Conservation (phyloP, 192 early-diverging fungal species). For the Kappamyces sp. region DNA sequence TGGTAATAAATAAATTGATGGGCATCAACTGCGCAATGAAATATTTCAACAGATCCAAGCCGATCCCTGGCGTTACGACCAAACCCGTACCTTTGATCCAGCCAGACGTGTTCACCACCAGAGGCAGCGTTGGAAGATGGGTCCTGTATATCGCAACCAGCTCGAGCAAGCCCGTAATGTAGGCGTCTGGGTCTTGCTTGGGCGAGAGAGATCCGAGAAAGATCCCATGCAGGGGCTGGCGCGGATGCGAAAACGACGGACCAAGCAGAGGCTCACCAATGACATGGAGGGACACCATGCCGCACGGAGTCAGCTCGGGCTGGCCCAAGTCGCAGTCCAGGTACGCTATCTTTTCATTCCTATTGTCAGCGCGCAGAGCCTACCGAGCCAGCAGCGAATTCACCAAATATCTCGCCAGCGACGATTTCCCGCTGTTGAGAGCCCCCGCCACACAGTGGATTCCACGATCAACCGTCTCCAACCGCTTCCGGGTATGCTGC, state of each 20-base stretch:
- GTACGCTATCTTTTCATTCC: constrained; percentile 67
- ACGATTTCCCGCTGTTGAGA: constrained; percentile 87
- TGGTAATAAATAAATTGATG: constrained; percentile 49
- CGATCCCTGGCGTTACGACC: constrained; percentile 49
- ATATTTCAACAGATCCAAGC: constrained; percentile 73
- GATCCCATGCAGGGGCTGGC: constrained; percentile 66
- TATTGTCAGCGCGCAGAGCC: constrained; percentile 22
- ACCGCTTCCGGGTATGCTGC: no score
- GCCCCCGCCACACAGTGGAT: no score
- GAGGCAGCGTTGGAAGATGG: constrained; percentile 52
- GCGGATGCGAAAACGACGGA: neutral
- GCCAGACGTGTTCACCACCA: constrained; percentile 94
- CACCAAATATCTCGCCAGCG: constrained; percentile 66
- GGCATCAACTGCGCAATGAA: constrained; percentile 57
- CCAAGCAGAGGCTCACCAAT: constrained; percentile 63
- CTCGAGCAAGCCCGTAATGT: constrained; percentile 59
- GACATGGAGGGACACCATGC: constrained; percentile 73
- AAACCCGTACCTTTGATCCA: constrained; percentile 73
- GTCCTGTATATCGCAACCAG: constrained; percentile 55
- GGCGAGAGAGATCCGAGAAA: constrained; percentile 71
- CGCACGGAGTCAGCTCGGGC: constrained; percentile 77
- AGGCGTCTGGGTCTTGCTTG: constrained; percentile 75
- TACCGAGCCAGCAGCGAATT: constrained; percentile 73
- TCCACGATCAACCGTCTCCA: no score
- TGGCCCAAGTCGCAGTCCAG: constrained; percentile 93